A percentile compares a stretch with the other conserved stretches of the same genome.
Evolutionary conservation across 169 alveolate genomes (phyloP).

Genomic region (Cryptosporidium ubiquitum): DNA sequence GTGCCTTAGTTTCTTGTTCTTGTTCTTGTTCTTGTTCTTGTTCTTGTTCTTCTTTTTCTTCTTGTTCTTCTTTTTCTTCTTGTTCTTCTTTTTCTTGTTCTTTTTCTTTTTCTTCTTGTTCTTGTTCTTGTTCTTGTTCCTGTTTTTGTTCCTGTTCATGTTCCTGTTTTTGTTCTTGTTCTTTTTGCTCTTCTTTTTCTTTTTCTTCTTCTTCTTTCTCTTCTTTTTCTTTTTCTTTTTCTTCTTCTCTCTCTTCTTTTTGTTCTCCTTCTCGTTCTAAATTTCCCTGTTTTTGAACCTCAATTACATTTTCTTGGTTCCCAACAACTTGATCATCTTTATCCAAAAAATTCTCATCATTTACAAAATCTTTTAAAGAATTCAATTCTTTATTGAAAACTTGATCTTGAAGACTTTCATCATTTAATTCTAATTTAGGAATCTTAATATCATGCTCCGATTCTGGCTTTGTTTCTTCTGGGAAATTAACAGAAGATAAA

Average conservation of each 20-base stretch:
- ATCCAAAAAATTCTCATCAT: not conserved
- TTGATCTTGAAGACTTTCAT: not conserved
- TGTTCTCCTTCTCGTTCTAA: not conserved
- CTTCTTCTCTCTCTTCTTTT: no score
- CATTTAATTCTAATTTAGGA: not conserved
- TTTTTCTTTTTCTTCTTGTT: not conserved
- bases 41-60: not conserved
- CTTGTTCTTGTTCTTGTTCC: not conserved
- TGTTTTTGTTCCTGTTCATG: not conserved
- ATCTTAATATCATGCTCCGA: not conserved
- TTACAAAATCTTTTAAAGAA: not conserved
- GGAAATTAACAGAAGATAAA: slow-evolving; percentile 53
- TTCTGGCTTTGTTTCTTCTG: slow-evolving; percentile 8
- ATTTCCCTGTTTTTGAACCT: not conserved
- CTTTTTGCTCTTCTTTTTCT: not conserved
- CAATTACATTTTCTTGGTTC: not conserved
- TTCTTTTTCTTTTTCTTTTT: not conserved
- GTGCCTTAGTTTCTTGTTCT: not conserved
- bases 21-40: not conserved
- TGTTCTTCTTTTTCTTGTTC: not conserved
- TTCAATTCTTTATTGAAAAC: not conserved
- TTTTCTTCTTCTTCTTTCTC: not conserved
- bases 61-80: no score
- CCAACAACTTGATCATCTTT: not conserved
- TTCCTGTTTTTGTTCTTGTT: not conserved